Evolutionary conservation across 345 rosid species (phyloP).

Genomic region (Boechera divaricarpa): DNA sequence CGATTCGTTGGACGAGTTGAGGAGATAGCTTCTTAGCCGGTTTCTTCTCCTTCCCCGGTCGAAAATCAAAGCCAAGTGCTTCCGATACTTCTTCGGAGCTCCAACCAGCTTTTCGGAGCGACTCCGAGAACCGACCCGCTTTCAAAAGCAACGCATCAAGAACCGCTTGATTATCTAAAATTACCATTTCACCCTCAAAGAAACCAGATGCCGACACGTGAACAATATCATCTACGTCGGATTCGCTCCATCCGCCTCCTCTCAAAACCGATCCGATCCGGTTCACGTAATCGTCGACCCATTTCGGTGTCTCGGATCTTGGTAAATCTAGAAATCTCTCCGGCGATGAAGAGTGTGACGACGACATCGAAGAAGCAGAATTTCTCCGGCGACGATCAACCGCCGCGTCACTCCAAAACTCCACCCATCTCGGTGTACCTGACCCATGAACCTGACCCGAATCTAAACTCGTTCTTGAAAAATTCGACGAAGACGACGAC

Average conservation of each 20-base stretch:
- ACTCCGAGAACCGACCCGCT: constrained; percentile 88
- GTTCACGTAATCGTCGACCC: constrained; percentile 80
- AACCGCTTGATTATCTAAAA: constrained; percentile 79
- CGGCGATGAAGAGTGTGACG: constrained; percentile 73
- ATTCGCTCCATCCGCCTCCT: constrained; percentile 89
- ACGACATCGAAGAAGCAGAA: constrained; percentile 56
- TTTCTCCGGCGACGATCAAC: constrained; percentile 75
- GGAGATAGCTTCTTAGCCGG: constrained; percentile 77
- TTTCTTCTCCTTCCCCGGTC: constrained; percentile 77
- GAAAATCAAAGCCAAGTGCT: constrained; percentile 80
- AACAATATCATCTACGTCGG: constrained; percentile 75
- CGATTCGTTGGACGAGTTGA: constrained; percentile 69
- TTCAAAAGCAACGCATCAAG: constrained; percentile 80
- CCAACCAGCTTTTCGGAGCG: constrained; percentile 94
- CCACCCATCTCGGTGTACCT: constrained; percentile 88
- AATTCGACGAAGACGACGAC: constrained; percentile 43
- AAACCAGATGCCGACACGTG: constrained; percentile 88
- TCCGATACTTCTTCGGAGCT: constrained; percentile 97
- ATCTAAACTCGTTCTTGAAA: constrained; percentile 70
- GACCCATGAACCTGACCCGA: constrained; percentile 51
- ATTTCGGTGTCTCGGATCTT: constrained; percentile 68
- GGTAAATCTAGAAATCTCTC: constrained; percentile 75
- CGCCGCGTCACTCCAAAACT: constrained; percentile 95
- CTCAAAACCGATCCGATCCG: constrained; percentile 82
- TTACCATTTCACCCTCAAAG: constrained; percentile 77